These are phyloP conservation scores for Pythium biforme DNA, from an alignment of 352 stramenopile species.

Conservation along the genomic window DNA sequence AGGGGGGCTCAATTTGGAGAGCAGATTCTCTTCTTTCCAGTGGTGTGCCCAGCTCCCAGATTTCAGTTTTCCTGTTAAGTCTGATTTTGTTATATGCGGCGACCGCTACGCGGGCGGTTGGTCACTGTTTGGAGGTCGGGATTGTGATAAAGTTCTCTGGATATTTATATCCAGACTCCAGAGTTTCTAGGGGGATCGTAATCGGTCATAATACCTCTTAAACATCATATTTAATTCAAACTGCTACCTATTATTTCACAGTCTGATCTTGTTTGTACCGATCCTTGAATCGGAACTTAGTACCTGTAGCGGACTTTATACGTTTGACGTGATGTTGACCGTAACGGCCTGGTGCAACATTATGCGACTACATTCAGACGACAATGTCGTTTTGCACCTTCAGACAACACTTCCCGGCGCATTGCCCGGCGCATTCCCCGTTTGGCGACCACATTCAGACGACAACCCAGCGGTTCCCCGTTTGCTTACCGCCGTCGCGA, in stretches of 20 bases:
- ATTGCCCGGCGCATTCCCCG: neutral
- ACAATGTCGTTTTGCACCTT: neutral
- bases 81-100: neutral
- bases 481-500: neutral
- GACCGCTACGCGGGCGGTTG: too few species aligned
- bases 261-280: too few species aligned
- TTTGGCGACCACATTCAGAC: neutral
- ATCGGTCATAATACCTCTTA: neutral
- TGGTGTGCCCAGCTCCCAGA: neutral
- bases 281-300: neutral
- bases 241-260: neutral
- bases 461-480: neutral
- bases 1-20: too few species aligned
- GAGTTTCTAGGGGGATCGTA: constrained; percentile 5
- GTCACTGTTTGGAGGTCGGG: too few species aligned
- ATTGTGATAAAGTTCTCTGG: constrained; percentile 3
- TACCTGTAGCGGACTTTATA: neutral
- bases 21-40: neutral
- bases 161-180: constrained; percentile 14
- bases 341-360: constrained; percentile 8
- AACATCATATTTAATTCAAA: neutral
- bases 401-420: neutral
- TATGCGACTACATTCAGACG: neutral
- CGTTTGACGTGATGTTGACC: neutral
- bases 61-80: constrained; percentile 3